Base-by-base conservation (phyloP, 768 basidiomycete species). In the Rhodotorula paludigena region DNA sequence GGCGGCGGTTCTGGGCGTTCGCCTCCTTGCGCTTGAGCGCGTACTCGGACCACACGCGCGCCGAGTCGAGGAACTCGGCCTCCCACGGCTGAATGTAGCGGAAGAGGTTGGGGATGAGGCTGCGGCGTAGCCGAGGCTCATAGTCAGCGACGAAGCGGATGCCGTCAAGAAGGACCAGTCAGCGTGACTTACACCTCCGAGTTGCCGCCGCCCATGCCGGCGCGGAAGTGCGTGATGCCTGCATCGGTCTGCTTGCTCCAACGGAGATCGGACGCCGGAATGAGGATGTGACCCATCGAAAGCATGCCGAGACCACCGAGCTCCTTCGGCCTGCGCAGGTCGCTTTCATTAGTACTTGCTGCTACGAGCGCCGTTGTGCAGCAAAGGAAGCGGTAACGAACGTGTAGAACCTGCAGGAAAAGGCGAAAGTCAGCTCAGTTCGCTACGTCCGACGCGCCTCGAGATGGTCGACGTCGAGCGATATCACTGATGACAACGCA, bases 21-120 rank as follows among this genome's bases (percentile, higher is more conserved):
- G 96, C 96, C 77, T 99, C 96, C 79, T 98, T 98, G 74, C 96
- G 82, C 83, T 98, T 99, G 92, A 97, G 90, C 1, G 94, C 93
- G 78, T 99, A 99, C 78, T 99, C 96, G 0, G 88, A 90, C 96
- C 96, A 99, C 47, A 99, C 96, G 74, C 96, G 91, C 47, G 93
- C 93, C 3, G 93, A 97, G 77, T 99, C 96, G 66, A 96, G 78
- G 82, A 99, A 97, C 94, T 72, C 96, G 89, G 81, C 94, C 57
- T 76, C 75, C 75, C 75, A 76, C 14, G 73, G 72, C 61, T 73
- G 75, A 35, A 76, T 72, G 78, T 98, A 98, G 62, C 96, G 92
- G 80, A 96, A 76, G 80, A 99, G 77, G 79, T 98, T 98, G 56
- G 94, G 94, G 76, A 97, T 98, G 38, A 98, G 84, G 75, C 67